A percentile compares a stretch with the other conserved stretches of the same genome.
Evolutionary conservation across 2,329 filamentous ascomycete species (phyloP).

Genomic region (Mariannaea elegans): DNA sequence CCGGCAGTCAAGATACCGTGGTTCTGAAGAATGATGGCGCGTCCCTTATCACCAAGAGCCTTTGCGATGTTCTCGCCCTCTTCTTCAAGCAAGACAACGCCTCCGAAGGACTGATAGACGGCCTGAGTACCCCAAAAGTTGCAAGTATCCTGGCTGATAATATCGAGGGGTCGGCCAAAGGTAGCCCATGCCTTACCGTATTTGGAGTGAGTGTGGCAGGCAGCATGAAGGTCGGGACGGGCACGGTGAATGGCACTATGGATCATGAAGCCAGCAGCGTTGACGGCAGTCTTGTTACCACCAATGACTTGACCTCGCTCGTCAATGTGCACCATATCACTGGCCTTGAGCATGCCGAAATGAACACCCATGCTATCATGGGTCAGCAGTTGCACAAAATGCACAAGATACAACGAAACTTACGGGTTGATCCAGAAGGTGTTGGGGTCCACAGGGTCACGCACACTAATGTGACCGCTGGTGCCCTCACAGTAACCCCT

Average conservation of each 20-base stretch:
- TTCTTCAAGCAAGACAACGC: constrained; percentile 66
- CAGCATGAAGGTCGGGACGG: constrained; percentile 64
- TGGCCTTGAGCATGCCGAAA: constrained; percentile 67
- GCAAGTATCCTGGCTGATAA: constrained; percentile 67
- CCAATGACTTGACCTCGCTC: constrained; percentile 65
- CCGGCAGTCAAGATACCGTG: constrained; percentile 72
- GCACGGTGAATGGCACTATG: constrained; percentile 67
- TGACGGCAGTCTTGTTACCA: constrained; percentile 62
- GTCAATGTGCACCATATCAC: constrained; percentile 69
- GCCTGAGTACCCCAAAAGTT: constrained; percentile 64
- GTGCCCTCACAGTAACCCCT: constrained; percentile 66
- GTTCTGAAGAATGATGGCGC: constrained; percentile 66
- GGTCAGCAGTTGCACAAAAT: background rate
- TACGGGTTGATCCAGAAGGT: constrained; percentile 71
- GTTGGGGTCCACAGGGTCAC: constrained; percentile 65
- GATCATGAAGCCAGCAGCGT: constrained; percentile 69
- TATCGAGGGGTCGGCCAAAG: constrained; percentile 65
- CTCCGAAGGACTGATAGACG: constrained; percentile 67
- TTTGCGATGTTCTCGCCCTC: constrained; percentile 66
- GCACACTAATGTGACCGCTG: constrained; percentile 68
- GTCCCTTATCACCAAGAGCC: constrained; percentile 61
- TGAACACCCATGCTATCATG: constrained; percentile 57
- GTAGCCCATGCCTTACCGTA: constrained; percentile 68
- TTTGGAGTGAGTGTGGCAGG: constrained; percentile 66
- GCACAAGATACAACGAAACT: background rate